A percentile compares a stretch with the other conserved stretches of the same genome.
Conservation (phyloP, 1,284 basidiomycete genomes). For the Coniferiporia sulphurascens region DNA sequence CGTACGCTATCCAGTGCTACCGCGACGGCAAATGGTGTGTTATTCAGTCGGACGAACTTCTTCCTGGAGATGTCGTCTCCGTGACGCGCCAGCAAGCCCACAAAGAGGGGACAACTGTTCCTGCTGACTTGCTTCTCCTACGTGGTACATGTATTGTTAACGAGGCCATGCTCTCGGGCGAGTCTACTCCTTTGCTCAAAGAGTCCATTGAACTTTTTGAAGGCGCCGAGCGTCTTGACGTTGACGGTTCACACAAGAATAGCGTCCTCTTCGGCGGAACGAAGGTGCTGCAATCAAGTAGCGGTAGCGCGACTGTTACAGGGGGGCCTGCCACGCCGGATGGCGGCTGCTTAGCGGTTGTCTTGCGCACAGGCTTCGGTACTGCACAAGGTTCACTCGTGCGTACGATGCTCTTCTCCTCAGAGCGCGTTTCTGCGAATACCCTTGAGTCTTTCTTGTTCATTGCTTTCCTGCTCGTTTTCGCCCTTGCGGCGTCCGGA, state of each 20-base stretch:
- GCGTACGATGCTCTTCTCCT: slow-evolving; percentile 96
- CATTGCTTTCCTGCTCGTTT: slow-evolving; percentile 93
- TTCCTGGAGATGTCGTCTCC: slow-evolving; percentile 89
- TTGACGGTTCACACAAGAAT: slow-evolving; percentile 82
- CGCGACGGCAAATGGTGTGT: slow-evolving; percentile 78
- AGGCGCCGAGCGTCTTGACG: slow-evolving; percentile 68
- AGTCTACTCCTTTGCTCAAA: slow-evolving; percentile 92
- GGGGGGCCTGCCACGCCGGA: slow-evolving; percentile 67
- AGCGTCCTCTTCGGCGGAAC: slow-evolving; percentile 91
- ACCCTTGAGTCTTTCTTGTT: slow-evolving; percentile 92
- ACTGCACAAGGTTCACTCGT: slow-evolving; percentile 95
- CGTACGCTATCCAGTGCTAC: slow-evolving; percentile 79
- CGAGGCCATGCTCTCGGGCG: slow-evolving; percentile 96
- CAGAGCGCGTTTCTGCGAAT: slow-evolving; percentile 91
- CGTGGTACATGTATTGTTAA: slow-evolving; percentile 92
- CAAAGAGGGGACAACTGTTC: slow-evolving; percentile 70
- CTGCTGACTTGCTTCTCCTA: slow-evolving; percentile 86
- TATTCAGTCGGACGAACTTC: slow-evolving; percentile 76
- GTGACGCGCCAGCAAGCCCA: slow-evolving; percentile 63
- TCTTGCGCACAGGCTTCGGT: slow-evolving; percentile 93
- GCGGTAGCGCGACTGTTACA: slow-evolving; percentile 27
- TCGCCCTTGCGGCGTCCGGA: slow-evolving; percentile 92
- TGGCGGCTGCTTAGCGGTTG: slow-evolving; percentile 84
- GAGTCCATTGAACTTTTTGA: slow-evolving; percentile 89
- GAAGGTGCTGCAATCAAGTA: slow-evolving; percentile 83